Conservation (phyloP, 176 grass and related monocot species). For the Alloteropsis semialata region DNA sequence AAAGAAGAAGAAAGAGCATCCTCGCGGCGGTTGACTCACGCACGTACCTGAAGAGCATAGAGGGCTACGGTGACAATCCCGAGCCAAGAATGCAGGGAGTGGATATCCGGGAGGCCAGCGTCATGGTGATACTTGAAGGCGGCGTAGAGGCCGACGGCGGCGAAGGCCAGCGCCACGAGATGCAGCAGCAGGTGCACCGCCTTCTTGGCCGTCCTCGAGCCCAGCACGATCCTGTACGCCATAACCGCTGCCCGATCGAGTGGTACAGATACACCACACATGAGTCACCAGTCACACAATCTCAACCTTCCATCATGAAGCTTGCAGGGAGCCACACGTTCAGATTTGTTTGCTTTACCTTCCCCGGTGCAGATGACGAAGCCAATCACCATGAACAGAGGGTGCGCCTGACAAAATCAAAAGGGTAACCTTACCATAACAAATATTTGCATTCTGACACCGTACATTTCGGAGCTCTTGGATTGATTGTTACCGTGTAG, state of each 20-base stretch:
- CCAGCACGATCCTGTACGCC: conserved; percentile 44
- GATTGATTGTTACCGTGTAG: conserved; percentile 32
- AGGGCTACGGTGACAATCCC: conserved; percentile 48
- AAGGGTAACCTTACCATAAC: no score
- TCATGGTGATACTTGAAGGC: conserved; percentile 44
- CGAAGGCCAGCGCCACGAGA: conserved; percentile 32
- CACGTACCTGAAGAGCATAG: conserved; percentile 46
- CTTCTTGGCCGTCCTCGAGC: conserved; percentile 31
- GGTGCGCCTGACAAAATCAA: conserved; percentile 33
- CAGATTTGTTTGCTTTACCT: conserved; percentile 23
- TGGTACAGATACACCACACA: no score
- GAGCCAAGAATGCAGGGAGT: conserved; percentile 49
- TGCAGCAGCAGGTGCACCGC: conserved; percentile 41
- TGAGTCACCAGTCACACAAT: not conserved
- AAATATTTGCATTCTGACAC: no score
- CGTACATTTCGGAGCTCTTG: no score
- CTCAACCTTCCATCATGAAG: not conserved
- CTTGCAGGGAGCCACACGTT: not conserved
- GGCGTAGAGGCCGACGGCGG: conserved; percentile 35
- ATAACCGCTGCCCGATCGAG: conserved; percentile 34
- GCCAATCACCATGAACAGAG: conserved; percentile 57
- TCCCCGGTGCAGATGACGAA: conserved; percentile 51
- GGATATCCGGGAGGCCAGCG: not conserved
- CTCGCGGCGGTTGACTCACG: no score
- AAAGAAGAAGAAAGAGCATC: no score